These are phyloP conservation scores for Filosporella fistucella DNA, from an alignment of 495 filamentous ascomycete species.

Conservation along the genomic window DNA sequence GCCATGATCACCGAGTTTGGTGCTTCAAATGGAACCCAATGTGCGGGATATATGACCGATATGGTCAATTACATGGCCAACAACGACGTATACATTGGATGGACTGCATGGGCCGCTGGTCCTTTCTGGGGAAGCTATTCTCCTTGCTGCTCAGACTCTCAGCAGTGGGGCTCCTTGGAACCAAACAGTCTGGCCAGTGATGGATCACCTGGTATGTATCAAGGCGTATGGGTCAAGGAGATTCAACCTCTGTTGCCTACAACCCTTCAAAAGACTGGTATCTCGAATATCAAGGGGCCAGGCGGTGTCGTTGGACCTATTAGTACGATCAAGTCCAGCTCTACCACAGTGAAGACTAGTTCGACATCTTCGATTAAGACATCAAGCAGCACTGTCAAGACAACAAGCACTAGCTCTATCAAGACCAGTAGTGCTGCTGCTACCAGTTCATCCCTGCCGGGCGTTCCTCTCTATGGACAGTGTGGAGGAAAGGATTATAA, in stretches of 20 bases:
- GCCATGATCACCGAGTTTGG: conserved; percentile 52
- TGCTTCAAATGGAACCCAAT: conserved; percentile 41
- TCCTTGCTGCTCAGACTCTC: conserved; percentile 43
- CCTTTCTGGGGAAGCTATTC: conserved; percentile 43
- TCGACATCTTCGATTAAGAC: too few relatives aligned
- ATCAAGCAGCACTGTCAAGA: too few relatives aligned
- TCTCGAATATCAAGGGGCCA: conserved; percentile 11
- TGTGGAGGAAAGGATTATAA: too few relatives aligned
- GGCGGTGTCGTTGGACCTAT: background rate
- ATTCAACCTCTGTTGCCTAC: conserved; percentile 39
- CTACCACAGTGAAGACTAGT: too few relatives aligned
- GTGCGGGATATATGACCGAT: conserved; percentile 36
- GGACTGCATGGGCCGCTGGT: conserved; percentile 49
- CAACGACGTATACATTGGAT: conserved; percentile 48
- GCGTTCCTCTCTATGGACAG: too few relatives aligned
- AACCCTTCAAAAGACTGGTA: conserved; percentile 27
- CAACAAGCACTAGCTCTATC: too few relatives aligned
- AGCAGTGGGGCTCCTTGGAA: conserved; percentile 39
- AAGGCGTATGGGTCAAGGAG: conserved; percentile 38
- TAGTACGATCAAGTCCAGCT: background rate
- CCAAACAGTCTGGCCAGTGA: conserved; percentile 38
- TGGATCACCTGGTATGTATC: conserved; percentile 39
- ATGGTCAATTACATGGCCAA: conserved; percentile 43
- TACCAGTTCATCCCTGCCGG: too few relatives aligned
- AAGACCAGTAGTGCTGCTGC: too few relatives aligned